phyloP scores from a whole-genome alignment of 192 early-diverging fungal genomes.

The Pilobolus umbonatus region DNA sequence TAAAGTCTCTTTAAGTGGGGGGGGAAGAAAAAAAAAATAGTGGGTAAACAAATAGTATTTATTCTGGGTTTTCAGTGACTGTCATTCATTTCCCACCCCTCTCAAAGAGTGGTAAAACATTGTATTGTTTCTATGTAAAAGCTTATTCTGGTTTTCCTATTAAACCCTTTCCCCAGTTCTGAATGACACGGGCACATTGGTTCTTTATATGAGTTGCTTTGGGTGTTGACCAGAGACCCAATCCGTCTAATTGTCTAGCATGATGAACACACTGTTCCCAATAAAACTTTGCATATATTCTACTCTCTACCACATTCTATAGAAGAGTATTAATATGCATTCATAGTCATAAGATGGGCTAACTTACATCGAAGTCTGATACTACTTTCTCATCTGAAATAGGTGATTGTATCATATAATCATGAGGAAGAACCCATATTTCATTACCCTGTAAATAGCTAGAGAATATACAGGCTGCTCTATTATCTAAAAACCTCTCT shows the following conservation, averaged over 20 bases:
- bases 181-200: constrained; percentile 34
- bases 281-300: constrained; percentile 54
- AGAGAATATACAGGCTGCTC: constrained; percentile 48
- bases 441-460: constrained; percentile 47
- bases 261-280: constrained; percentile 53
- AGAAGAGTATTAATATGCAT: constrained; percentile 1
- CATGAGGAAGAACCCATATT: constrained; percentile 52
- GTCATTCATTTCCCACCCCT: too few species aligned
- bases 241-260: constrained; percentile 45
- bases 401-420: constrained; percentile 38
- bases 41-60: too few species aligned
- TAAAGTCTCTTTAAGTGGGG: too few species aligned
- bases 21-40: too few species aligned
- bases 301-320: constrained; percentile 50
- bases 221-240: constrained; percentile 50
- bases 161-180: constrained; percentile 35
- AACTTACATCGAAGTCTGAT: constrained; percentile 41
- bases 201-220: constrained; percentile 36
- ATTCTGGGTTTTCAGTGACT: too few species aligned
- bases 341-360: neutral
- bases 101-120: too few species aligned
- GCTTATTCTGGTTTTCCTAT: constrained; percentile 33
- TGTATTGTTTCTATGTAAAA: too few species aligned
- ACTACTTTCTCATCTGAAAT: constrained; percentile 17
- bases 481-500: constrained; percentile 53